Evolutionary conservation across 306 rosid species (phyloP), one percentile per base, ranked within the genome.

Genomic region (Oxytropis ochrocephala): DNA sequence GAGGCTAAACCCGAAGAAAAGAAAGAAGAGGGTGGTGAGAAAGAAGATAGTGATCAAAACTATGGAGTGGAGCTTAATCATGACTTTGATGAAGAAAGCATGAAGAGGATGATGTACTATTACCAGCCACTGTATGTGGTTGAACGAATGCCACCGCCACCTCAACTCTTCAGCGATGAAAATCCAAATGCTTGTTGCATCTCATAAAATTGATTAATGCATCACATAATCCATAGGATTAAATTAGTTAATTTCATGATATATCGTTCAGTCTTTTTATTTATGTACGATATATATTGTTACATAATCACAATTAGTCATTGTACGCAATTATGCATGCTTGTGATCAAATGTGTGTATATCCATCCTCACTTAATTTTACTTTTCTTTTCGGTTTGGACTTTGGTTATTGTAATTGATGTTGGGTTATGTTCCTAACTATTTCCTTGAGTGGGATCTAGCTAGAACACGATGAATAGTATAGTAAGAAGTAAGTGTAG

Each of bases 141-240:
- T 32, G 89, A 93, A 81, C 74, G 74, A 68, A 83, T 88, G 62
- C 95, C 98, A 17, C 87, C 98, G 13, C 86, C 96, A 4, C 97
- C 96, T 68, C 98, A 90, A 80, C 82, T 92, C 5, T 90, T 90
- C 74, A 92, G 96, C 42, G 96, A 92, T 77, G 98, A 92, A 83
- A 92, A 92, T 69, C 96, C 98, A 0, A 92, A 90, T 73, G 98
- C 98, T 39, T 92, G 96, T 52, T 83, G 93, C 93, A 90, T 92
- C 77, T 79, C 90, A 38, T 92, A 56, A 75, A 75, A 57, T 50
- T 21, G 29, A 24, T 24, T 24, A 24, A 24, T 1, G 3, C 58
- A 30, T 30, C 17, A 39, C 8, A 56, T n/a, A 21, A 21, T 19
- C 18, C 48, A 61, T 11, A 14, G 6, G 7, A 54, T 73, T 36